phyloP scores from a whole-genome alignment of 495 filamentous ascomycete genomes.

The Astrothelium subdiscretum region DNA sequence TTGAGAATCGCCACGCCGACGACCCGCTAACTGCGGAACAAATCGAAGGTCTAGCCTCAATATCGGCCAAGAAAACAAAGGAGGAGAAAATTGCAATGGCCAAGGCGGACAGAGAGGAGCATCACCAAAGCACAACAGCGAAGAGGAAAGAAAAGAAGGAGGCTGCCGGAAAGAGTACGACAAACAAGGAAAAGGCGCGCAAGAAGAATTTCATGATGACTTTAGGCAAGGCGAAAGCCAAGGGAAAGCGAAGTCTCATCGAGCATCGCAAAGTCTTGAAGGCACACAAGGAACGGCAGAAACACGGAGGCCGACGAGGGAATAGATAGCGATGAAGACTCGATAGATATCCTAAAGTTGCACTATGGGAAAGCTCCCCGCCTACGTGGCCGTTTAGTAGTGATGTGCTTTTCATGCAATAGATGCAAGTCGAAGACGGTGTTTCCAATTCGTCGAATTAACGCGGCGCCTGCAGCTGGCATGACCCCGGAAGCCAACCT shows the following conservation, averaged over 20 bases:
- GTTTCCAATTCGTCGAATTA: not conserved
- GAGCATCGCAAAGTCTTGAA: conserved; percentile 68
- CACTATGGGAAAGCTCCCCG: not conserved
- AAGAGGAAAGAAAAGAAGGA: conserved; percentile 74
- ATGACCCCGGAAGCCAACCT: not conserved
- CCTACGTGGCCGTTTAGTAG: too few species aligned
- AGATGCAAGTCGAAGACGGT: not conserved
- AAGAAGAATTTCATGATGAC: conserved; percentile 99
- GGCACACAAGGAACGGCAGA: conserved; percentile 70
- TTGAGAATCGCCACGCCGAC: conserved; percentile 51
- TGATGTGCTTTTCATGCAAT: too few species aligned
- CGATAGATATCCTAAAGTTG: not conserved
- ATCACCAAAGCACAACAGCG: conserved; percentile 68
- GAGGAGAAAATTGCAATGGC: conserved; percentile 73
- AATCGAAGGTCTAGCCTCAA: conserved; percentile 60
- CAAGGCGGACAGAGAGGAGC: conserved; percentile 59
- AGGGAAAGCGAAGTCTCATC: conserved; percentile 83
- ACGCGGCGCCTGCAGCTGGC: not conserved
- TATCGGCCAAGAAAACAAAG: conserved; percentile 66
- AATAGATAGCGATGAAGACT: conserved; percentile 37
- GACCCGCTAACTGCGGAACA: conserved; percentile 76
- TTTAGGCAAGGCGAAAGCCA: conserved; percentile 80
- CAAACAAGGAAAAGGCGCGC: conserved; percentile 93
- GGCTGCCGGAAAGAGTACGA: conserved; percentile 81
- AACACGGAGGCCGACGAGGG: conserved; percentile 71